These are phyloP conservation scores for Naganishia onofrii DNA, from an alignment of 768 basidiomycete species.

Conservation along the genomic window DNA sequence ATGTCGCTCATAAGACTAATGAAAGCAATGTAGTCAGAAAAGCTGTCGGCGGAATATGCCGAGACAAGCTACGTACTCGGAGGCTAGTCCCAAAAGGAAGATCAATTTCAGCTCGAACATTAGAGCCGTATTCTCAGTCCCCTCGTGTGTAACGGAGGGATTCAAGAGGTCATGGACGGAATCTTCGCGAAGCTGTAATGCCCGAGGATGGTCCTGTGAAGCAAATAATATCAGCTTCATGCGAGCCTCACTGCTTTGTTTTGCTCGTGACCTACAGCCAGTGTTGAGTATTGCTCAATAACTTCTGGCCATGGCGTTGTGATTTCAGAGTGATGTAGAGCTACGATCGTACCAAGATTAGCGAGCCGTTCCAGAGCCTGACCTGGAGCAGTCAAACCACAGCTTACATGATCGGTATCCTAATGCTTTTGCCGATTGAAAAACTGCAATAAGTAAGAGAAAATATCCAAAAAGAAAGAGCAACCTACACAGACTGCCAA, in stretches of 20 bases:
- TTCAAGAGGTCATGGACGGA: conserved; percentile 17
- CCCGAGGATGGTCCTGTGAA: conserved; percentile 4
- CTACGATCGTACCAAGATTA: neutral
- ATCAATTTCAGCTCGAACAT: conserved; percentile 18
- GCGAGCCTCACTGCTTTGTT: neutral
- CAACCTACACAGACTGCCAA: conserved; percentile 22
- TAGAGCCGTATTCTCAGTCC: conserved; percentile 2
- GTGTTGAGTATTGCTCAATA: conserved; percentile 11
- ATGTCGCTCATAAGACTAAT: conserved; percentile 1
- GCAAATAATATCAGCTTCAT: neutral
- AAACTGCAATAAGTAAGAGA: neutral
- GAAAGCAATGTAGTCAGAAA: neutral
- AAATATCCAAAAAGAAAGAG: neutral
- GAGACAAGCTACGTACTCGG: conserved; percentile 10
- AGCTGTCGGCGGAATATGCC: neutral
- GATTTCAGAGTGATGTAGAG: conserved; percentile 12
- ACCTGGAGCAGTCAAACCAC: neutral
- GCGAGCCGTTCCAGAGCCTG: neutral
- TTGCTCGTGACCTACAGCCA: neutral
- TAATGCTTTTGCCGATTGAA: neutral
- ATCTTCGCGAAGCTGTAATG: conserved; percentile 7
- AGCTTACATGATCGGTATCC: conserved; percentile 19
- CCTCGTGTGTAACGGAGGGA: neutral
- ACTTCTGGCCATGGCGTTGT: conserved; percentile 26
- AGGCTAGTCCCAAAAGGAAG: conserved; percentile 2